These are phyloP conservation scores for Cutaneotrichosporon cavernicola DNA, from an alignment of 1,284 basidiomycete genomes.

Conservation along the genomic window DNA sequence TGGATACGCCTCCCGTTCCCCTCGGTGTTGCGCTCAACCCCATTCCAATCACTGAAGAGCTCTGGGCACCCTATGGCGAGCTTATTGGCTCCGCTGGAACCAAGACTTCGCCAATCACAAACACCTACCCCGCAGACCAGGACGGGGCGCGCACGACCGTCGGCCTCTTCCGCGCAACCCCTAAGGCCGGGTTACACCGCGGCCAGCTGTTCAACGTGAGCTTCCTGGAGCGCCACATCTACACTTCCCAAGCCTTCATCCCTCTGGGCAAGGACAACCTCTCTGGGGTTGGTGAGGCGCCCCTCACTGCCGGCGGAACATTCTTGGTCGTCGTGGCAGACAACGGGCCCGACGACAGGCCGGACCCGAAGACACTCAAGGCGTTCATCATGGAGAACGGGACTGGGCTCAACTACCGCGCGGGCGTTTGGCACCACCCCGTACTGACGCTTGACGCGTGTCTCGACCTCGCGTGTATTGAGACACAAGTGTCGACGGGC, in stretches of 20 bases:
- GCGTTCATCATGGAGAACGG: conserved; percentile 52
- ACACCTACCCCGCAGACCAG: conserved; percentile 63
- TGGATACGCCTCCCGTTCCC: neutral
- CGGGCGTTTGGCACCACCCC: conserved; percentile 71
- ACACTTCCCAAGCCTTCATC: conserved; percentile 74
- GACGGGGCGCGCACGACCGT: conserved; percentile 58
- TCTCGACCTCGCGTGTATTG: conserved; percentile 53
- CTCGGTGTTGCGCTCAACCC: neutral
- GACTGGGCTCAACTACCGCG: conserved; percentile 79
- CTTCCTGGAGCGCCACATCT: conserved; percentile 53
- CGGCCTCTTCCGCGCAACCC: conserved; percentile 70
- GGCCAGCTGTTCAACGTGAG: conserved; percentile 59
- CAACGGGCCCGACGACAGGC: conserved; percentile 70
- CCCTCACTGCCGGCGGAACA: conserved; percentile 38
- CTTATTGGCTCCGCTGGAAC: conserved; percentile 68
- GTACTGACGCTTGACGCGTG: conserved; percentile 49
- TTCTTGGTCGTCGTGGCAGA: conserved; percentile 73
- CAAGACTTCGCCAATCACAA: conserved; percentile 53
- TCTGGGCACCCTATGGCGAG: conserved; percentile 66
- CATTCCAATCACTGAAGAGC: conserved; percentile 58
- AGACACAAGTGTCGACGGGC: conserved; percentile 50
- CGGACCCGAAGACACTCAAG: conserved; percentile 64
- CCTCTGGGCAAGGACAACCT: conserved; percentile 69
- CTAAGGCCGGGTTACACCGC: conserved; percentile 55
- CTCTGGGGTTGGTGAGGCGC: conserved; percentile 45